Base-by-base conservation (phyloP, 805 yeast genomes). In the Lachancea dasiensis region DNA sequence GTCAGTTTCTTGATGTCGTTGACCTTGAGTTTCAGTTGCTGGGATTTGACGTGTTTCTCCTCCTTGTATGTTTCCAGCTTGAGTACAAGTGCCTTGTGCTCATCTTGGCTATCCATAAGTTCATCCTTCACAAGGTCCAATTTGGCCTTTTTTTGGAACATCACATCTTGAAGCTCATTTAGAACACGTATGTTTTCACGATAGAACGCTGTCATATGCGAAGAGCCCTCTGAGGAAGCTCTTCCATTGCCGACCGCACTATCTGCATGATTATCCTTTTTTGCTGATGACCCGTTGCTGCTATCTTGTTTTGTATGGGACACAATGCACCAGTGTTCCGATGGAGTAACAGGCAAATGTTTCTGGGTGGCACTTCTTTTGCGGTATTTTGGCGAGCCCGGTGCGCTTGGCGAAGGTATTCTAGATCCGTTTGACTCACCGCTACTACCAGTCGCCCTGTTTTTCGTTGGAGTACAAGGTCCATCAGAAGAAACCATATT, bases 1-100 rank as follows among this genome's bases (percentile, higher is more conserved):
- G 51, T 47, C 9, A 63, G 44, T n/a, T 55, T 58, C 3, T 43
- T 41, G 11, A 66, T 35, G 31, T 63, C 65, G 32, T 53, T 52
- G 35, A 55, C 48, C 29, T 64, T 61, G 9, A 54, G 40, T 31
- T 52, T 55, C 22, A 61, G 46, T 18, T 56, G 58, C 19, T 54
- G 51, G 6, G 36, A 39, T 24, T 56, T 49, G 16, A 45, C 39
- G 14, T 48, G 39, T 34, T 55, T 54, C 31, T 55, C 61, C 24
- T 49, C 56, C 20, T 52, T 44, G 36, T 51, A 36, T 31, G 52
- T 55, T 30, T 58, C 55, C 44, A 58, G 46, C 40, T 49, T 51
- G 7, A 54, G 47, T 24, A 52, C 48, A 6, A 51, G 26, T 19
- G 50, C 45, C n/a, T 48, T 45, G 13, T 47, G 42, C 27, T 49